phyloP scores from a whole-genome alignment of 208 protist genomes.

The Porcisia deanei region DNA sequence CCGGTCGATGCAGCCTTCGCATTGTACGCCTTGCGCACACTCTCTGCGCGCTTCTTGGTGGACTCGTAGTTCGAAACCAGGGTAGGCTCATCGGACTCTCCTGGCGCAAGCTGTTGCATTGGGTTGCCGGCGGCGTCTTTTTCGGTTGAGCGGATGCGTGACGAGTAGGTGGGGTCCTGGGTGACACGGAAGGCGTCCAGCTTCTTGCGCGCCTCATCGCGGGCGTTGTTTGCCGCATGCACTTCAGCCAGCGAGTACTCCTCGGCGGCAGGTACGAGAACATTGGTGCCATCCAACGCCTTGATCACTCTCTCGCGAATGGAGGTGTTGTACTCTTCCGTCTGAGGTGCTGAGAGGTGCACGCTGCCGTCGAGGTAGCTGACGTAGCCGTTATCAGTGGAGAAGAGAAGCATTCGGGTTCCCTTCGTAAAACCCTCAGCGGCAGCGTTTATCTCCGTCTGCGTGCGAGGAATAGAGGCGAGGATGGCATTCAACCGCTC shows the following conservation, averaged over 20 bases:
- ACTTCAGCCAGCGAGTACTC: constrained; percentile 44
- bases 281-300: constrained; percentile 27
- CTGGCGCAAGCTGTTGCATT: constrained; percentile 23
- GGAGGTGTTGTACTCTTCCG: constrained; percentile 52
- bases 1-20: constrained; percentile 30
- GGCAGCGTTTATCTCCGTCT: constrained; percentile 40
- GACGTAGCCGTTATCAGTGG: constrained; percentile 39
- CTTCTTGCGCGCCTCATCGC: constrained; percentile 49
- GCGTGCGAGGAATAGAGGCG: constrained; percentile 27
- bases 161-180: constrained; percentile 49
- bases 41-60: constrained; percentile 28
- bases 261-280: constrained; percentile 35
- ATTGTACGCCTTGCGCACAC: constrained; percentile 56
- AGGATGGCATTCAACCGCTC: constrained; percentile 36
- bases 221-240: constrained; percentile 24
- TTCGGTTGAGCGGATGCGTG: constrained; percentile 49
- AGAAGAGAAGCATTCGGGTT: constrained; percentile 35
- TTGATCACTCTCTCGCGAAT: constrained; percentile 33
- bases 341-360: constrained; percentile 32
- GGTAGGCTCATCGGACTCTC: constrained; percentile 36
- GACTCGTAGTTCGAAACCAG: constrained; percentile 30
- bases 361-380: constrained; percentile 76
- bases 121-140: constrained; percentile 36
- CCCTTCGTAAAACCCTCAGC: constrained; percentile 33
- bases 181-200: constrained; percentile 52